Base-by-base conservation (phyloP, 768 basidiomycete genomes). In the Pisolithus sp. region DNA sequence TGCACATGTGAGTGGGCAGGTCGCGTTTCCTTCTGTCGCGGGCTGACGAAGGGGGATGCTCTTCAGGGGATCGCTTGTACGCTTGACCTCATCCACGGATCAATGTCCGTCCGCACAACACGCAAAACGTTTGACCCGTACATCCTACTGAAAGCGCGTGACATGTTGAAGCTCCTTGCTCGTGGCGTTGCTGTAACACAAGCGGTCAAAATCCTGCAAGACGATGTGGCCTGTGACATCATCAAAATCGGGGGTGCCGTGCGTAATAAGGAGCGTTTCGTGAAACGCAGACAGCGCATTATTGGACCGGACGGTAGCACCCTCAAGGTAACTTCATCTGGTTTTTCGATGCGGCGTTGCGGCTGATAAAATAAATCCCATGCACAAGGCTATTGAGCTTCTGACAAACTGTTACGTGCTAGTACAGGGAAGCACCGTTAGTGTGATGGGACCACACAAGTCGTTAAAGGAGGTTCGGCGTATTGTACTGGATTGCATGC, bases 401-500 rank as follows among this genome's bases (percentile, higher is more conserved):
- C 73, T 99, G 50, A 98, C 96, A 13, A 84, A 89, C 62, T 98
- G 94, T 63, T 99, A 99, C 65, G 90, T 99, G 23, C 79, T 99
- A 18, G 96, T 99, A 3, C 96, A 98, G 74, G 96, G 96, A 56
- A 98, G 81, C 68, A 99, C 96, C 1, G 96, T 99, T 51, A 92
- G 93, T 47, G 93, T 92, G 12, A 98, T 98, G 93, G 96, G 96
- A 4, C 87, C 93, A 0, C 89, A 88, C 73, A 96, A 95, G 63
- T 86, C 87, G 0, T 74, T 99, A 18, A 98, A 97, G 67, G 96
- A 99, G 69, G 95, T 99, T 10, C 79, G 96, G 52, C 73, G 94
- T 59, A 97, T 98, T 55, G 82, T 99, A n/a, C 69, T 97, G 39
- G 96, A 99, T 64, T 99, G 96, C 73, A 98, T 99, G 96, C 93